phyloP scores from a whole-genome alignment of 768 basidiomycete genomes.

The Rickenella mellea region DNA sequence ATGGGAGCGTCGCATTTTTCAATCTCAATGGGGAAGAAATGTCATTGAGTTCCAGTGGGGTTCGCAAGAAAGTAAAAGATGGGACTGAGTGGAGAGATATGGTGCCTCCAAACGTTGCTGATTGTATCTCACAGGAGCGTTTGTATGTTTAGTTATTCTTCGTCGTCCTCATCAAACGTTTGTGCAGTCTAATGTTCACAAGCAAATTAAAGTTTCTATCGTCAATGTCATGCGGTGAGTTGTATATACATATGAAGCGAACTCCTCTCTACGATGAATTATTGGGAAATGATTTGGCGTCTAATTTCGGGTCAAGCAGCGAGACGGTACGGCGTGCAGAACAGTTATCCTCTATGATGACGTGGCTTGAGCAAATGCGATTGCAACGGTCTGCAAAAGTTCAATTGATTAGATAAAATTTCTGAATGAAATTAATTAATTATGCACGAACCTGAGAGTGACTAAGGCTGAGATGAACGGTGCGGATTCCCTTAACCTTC shows the following conservation, averaged over 20 bases:
- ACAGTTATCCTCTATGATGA: too few relatives aligned
- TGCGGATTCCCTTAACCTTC: conserved; percentile 57
- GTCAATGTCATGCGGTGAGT: background rate
- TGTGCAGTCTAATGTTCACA: background rate
- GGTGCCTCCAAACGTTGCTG: conserved; percentile 35
- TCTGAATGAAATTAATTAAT: background rate
- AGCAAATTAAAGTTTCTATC: background rate
- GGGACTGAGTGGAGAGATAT: conserved; percentile 35
- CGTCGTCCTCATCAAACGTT: background rate
- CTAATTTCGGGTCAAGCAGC: too few relatives aligned
- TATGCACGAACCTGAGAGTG: conserved; percentile 77
- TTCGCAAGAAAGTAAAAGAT: conserved; percentile 36
- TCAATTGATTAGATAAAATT: conserved; percentile 11
- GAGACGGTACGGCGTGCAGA: too few relatives aligned
- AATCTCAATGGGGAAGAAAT: conserved; percentile 50
- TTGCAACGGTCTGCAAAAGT: conserved; percentile 57
- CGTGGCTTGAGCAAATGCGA: conserved; percentile 79
- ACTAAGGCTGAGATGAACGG: conserved; percentile 76
- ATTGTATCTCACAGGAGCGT: conserved; percentile 39
- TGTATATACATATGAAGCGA: background rate
- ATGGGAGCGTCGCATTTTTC: conserved; percentile 45
- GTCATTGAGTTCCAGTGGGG: conserved; percentile 60
- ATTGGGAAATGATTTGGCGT: too few relatives aligned
- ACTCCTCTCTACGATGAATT: background rate
- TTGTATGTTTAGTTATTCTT: conserved; percentile 27